A percentile compares a stretch with the other conserved stretches of the same genome.
These are phyloP conservation scores for Corylus heterophylla DNA, from an alignment of 306 rosid species.

Conservation along the genomic window DNA sequence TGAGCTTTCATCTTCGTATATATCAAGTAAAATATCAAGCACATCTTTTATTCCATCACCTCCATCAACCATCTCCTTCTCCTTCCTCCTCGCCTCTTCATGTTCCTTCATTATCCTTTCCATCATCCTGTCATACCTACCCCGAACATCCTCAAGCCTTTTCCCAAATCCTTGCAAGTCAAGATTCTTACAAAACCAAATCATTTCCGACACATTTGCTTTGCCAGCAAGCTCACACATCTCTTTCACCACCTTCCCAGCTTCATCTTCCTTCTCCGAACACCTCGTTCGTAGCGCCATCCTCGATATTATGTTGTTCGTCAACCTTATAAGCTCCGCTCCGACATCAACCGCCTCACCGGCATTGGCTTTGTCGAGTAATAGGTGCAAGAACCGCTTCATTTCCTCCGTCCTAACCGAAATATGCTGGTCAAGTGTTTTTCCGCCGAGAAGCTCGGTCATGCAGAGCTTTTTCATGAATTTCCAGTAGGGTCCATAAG, in stretches of 20 bases:
- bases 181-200: constrained; percentile 53
- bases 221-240: constrained; percentile 33
- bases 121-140: constrained; percentile 49
- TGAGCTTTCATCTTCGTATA: constrained; percentile 43
- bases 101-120: constrained; percentile 59
- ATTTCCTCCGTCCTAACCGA: constrained; percentile 57
- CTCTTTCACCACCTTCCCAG: constrained; percentile 42
- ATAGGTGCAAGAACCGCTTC: constrained; percentile 19
- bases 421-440: constrained; percentile 38
- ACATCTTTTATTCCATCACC: constrained; percentile 40
- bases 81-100: constrained; percentile 47
- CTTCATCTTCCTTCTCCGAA: constrained; percentile 41
- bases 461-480: constrained; percentile 70
- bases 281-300: constrained; percentile 52
- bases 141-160: constrained; percentile 43
- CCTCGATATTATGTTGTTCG: constrained; percentile 38
- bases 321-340: constrained; percentile 40
- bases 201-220: constrained; percentile 41
- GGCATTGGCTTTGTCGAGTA: constrained; percentile 26
- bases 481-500: constrained; percentile 75
- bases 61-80: constrained; percentile 26
- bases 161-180: constrained; percentile 60
- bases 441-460: constrained; percentile 67
- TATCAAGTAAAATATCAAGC: constrained; percentile 59
- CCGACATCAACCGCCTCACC: constrained; percentile 35